Base-by-base conservation (phyloP, 768 basidiomycete species). In the Hygrophorus russula region DNA sequence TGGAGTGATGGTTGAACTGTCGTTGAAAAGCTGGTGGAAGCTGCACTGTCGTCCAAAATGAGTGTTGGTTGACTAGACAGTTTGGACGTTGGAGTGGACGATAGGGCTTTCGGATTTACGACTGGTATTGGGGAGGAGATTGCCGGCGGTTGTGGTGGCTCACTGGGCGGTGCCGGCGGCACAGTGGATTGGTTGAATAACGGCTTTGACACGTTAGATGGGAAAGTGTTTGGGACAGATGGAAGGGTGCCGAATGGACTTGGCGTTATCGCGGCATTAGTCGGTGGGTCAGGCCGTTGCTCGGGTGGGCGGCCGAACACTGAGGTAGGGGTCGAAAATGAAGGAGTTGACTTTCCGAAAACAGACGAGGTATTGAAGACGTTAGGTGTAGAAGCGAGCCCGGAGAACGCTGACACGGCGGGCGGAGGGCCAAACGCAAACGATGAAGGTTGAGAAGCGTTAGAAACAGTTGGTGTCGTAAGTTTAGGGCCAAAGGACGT, bases 351-450 rank as follows among this genome's bases (percentile, higher is more conserved):
- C 31, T 27, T 44, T 34, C 61, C 64, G 46, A 71, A 70, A 13
- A 65, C 59, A n/a, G 66, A 63, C 1, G 57, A 45, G n/a, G 50
- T 55, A 18, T 54, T 57, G 39, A 70, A 70, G 10, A 59, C 56
- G 50, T 64, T 66, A n/a, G 62, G 65, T 2, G 63, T 55, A 3
- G 67, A 55, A 1, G 62, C 55, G 7, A 72, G 52, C 29, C 51
- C 53, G 4, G 65, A 61, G 46, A 73, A 71, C 2, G 69, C 69
- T 33, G 63, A 62, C 8, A 35, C 34, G n/a, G 34, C 34, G 17
- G 34, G 34, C 3, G 15, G 14, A 13, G 14, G 35, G 41, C 4
- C n/a, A 5, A 35, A 6, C n/a, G n/a, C n/a, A n/a, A n/a, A n/a
- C n/a, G 40, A 14, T 19, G 35, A 14, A 15, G 39, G 32, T 36